Evolutionary conservation across 2,329 filamentous ascomycete species (phyloP), one percentile per base, ranked within the genome.

Genomic region (Beauveria scarabaeidicola): DNA sequence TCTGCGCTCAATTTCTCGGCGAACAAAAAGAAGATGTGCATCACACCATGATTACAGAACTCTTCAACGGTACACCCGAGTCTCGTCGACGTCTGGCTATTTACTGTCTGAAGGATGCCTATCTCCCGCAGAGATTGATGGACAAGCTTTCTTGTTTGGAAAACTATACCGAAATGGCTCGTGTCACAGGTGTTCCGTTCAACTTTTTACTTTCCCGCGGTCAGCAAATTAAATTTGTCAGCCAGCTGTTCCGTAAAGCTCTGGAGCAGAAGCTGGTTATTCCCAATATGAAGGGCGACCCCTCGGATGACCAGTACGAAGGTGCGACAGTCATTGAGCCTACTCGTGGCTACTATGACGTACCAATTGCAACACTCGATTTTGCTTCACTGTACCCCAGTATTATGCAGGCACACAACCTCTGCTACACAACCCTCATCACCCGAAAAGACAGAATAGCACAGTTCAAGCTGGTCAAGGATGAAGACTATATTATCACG

Each of bases 21-120:
- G 94, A 99, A 71, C 94, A 99, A 71, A 99, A 99, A 70, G 94
- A 99, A 74, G 94, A 99, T 73, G 94, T 99, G 3, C 94, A 99
- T 69, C 87, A 99, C 74, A 97, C 92, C 3, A 99, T 99, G 91
- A 99, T 99, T 68, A 99, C 95, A 0, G 95, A 97, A 69, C 77
- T 99, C 3, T 97, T 92, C 80, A 97, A 99, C 70, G 94, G 94
- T 62, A 97, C 94, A 0, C 87, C 92, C 0, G 94, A 99, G 70
- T 96, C 93, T 4, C 80, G 94, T 64, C 85, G 95, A 67, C 87
- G 94, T 74, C 77, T 99, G 52, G 94, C 94, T 1, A 84, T 99
- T 1, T 99, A 99, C 77, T 99, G 94, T 75, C 75, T 99, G 65
- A 99, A 99, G 74, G 95, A 99, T 76, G 94, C 94, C 0, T 99